phyloP scores from a whole-genome alignment of 73 alveolate species.

The Paramecium tetraurelia region DNA sequence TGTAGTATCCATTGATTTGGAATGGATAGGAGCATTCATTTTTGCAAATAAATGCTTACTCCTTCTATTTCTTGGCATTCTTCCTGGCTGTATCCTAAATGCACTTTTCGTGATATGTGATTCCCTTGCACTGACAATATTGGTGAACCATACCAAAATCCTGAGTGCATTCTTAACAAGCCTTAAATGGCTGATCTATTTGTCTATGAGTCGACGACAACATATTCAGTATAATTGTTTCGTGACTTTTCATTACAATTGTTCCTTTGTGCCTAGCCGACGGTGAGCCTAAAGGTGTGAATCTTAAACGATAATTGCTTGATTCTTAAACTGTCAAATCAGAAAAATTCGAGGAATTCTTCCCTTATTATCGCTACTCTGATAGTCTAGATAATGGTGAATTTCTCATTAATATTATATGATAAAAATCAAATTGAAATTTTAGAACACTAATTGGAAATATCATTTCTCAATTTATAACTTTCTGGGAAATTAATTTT shows the following conservation, averaged over 20 bases:
- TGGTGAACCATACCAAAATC: not conserved
- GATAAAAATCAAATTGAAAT: not conserved
- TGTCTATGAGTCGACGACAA: not conserved
- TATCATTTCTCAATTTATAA: not conserved
- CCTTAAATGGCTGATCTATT: not conserved
- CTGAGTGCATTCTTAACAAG: not conserved
- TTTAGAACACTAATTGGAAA: not conserved
- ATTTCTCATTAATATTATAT: not conserved
- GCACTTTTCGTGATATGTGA: slow-evolving; percentile 4
- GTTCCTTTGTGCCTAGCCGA: not conserved
- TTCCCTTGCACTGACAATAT: not conserved
- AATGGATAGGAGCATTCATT: not conserved
- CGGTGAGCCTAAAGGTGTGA: not conserved
- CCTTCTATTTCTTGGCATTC: not conserved
- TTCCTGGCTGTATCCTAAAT: not conserved
- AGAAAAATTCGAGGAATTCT: not conserved
- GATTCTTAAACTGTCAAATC: not conserved
- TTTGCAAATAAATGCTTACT: not conserved
- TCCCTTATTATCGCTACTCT: not conserved
- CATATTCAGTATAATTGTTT: not conserved
- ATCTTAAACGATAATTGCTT: not conserved
- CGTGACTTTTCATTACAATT: not conserved
- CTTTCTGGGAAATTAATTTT: not conserved
- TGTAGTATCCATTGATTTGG: not conserved
- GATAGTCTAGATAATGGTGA: not conserved